Base-by-base conservation (phyloP, 352 stramenopile species). In the Phytophthora ohioensis region DNA sequence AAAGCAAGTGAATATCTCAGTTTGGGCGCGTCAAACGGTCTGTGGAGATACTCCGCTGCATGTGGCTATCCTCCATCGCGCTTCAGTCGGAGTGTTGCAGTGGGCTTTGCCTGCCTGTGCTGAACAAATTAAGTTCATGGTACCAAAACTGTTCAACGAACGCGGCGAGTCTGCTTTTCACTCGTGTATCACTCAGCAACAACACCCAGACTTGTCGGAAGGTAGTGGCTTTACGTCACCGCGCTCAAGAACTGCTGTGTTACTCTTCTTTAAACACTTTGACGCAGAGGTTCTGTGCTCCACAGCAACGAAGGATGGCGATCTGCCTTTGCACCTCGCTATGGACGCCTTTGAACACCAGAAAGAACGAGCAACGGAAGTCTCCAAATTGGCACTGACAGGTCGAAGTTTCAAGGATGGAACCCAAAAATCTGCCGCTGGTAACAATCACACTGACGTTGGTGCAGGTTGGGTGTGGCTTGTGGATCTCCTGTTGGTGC, bases 301-400 rank as follows among this genome's bases (percentile, higher is more conserved):
- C 2, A 73, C 59, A 13, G n/a, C 67, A 12, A 88, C 71, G 4
- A 75, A 69, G n/a, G n/a, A 73, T 3, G 81, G 82, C 17, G 74
- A 90, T 56, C 46, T 90, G 12, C 74, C 84, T 12, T 56, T 91
- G 11, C 84, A 90, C 30, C 66, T 90, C 4, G 80, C 81, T 3
- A 76, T 90, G 65, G 70, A 82, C 53, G 72, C 67, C 9, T 86
- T 76, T 15, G 62, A 85, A 30, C 45, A 71, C 10, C 13, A 34
- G 2, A 81, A 82, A 32, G 63, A 70, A 45, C 48, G 43, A 68
- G 11, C 15, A 15, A 47, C 5, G 0, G 17, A 59, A 27, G 54
- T 6, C 7, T 52, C 35, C 9, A 43, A 17, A 5, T 15, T 54
- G 32, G 3, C 8, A 27, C 42, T 48, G 9, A 53, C n/a, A 2